Evolutionary conservation across 495 filamentous ascomycete species (phyloP), one percentile per base, ranked within the genome.

Genomic region (Xylaria bambusicola): DNA sequence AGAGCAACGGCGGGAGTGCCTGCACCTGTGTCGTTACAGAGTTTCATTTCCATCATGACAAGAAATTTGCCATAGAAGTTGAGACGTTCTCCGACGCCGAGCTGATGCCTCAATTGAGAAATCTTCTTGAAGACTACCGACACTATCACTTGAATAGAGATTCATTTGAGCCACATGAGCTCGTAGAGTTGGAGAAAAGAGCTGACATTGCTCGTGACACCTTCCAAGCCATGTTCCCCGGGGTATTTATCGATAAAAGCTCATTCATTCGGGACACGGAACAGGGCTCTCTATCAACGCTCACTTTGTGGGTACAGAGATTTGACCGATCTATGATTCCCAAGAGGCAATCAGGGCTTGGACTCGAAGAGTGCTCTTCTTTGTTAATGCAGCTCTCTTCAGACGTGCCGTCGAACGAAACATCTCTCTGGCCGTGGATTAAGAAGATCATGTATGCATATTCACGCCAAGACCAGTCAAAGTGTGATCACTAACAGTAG

Each of bases 21-120:
- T 78, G 75, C 55, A 78, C 75, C 8, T 75, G 73, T 44, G 73
- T 72, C 7, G 74, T 71, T 6, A 78, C 73, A 1, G 75, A 78
- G 41, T 78, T 72, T 50, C 63, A 68, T 40, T 68, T 67, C 65
- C 74, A 77, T 48, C 61, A 69, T 8, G 24, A 24, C 6, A 52
- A 71, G 41, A 31, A 59, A 31, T 77, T 76, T 49, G 46, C 60
- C 5, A 68, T 78, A 18, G 48, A 69, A 5, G 63, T 76, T 3
- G 69, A 75, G 24, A 48, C 55, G 24, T 78, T 77, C 56, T 62
- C 56, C 17, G 31, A 64, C 8, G 62, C 61, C 9, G 72, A 76
- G 8, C 62, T 77, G 7, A 41, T 49, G 33, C 46, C 46, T 1
- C 74, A 76, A 27, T 52, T 75, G 20, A 48, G 58, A 21, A 62